Evolutionary conservation across 1,284 basidiomycete species (phyloP).

Genomic region (Papiliotrema laurentii): DNA sequence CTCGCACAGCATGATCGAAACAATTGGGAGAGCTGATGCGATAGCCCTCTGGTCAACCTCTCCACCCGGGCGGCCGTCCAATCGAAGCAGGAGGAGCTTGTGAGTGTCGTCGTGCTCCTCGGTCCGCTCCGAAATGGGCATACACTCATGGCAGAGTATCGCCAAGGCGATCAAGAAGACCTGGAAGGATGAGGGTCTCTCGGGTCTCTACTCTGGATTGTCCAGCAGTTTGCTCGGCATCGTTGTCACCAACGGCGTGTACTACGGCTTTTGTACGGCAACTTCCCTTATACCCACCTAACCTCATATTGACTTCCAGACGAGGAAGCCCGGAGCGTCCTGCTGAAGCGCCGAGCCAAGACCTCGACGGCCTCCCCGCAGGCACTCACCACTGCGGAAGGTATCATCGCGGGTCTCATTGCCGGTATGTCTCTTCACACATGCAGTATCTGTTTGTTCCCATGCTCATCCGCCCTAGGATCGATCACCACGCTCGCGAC

Average conservation of each 20-base stretch:
- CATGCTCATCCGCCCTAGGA: no score
- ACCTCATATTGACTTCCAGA: constrained; percentile 44
- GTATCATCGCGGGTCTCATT: constrained; percentile 82
- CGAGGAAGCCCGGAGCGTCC: constrained; percentile 49
- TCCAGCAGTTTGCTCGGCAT: constrained; percentile 84
- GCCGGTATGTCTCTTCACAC: constrained; percentile 59
- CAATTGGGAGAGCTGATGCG: constrained; percentile 8
- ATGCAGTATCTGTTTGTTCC: no score
- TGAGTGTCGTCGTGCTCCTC: constrained; percentile 12
- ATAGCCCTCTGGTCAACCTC: constrained; percentile 82
- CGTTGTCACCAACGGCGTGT: constrained; percentile 81
- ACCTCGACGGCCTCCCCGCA: constrained; percentile 49
- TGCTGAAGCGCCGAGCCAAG: constrained; percentile 53
- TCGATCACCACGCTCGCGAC: constrained; percentile 84
- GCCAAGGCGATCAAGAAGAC: constrained; percentile 60
- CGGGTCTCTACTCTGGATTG: constrained; percentile 83
- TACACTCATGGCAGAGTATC: constrained; percentile 17
- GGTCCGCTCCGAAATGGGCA: not conserved
- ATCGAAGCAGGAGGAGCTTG: constrained; percentile 57
- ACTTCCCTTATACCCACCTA: not conserved
- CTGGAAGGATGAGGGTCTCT: constrained; percentile 75
- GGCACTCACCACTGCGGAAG: constrained; percentile 75
- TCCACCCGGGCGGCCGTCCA: constrained; percentile 92
- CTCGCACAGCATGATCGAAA: constrained; percentile 13
- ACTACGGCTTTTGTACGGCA: constrained; percentile 36